A percentile compares a stretch with the other conserved stretches of the same genome.
These are phyloP conservation scores for Chimonanthus salicifolius DNA, from an alignment of 164 flowering plant species.

Conservation along the genomic window DNA sequence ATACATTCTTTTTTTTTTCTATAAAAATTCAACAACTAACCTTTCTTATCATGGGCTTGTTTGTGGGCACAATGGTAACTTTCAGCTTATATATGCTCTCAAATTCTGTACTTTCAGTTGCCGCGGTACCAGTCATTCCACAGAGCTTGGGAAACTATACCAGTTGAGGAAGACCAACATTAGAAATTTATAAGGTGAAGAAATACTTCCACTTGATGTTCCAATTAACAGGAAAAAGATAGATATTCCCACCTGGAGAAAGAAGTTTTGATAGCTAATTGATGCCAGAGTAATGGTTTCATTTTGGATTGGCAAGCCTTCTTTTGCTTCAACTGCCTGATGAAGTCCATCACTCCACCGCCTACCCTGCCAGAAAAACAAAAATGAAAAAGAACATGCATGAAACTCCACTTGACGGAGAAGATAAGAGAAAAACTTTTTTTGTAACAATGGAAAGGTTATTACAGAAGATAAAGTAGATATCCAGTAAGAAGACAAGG, in stretches of 20 bases:
- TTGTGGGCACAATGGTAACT: constrained; percentile 96
- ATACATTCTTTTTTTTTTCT: neutral
- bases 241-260: constrained; percentile 66
- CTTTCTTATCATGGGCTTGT: constrained; percentile 97
- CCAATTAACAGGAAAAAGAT: neutral
- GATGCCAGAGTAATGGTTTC: constrained; percentile 96
- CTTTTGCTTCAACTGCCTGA: constrained; percentile 99
- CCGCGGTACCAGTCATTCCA: constrained; percentile 99
- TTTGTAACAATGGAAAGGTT: too few species aligned
- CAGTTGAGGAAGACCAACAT: constrained; percentile 13
- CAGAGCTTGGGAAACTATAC: constrained; percentile 93
- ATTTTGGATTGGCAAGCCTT: constrained; percentile 92
- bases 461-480: too few species aligned
- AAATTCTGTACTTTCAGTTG: constrained; percentile 95
- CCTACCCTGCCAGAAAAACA: constrained; percentile 54
- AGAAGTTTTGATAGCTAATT: constrained; percentile 97
- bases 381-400: constrained; percentile 1
- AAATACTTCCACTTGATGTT: constrained; percentile 2
- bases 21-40: constrained; percentile 23
- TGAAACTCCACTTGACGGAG: neutral
- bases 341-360: constrained; percentile 99
- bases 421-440: too few species aligned
- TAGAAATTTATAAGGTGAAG: constrained; percentile 7
- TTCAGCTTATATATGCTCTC: constrained; percentile 98
- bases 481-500: neutral